Base-by-base conservation (phyloP, 345 rosid genomes). In the Salix arbutifolia region DNA sequence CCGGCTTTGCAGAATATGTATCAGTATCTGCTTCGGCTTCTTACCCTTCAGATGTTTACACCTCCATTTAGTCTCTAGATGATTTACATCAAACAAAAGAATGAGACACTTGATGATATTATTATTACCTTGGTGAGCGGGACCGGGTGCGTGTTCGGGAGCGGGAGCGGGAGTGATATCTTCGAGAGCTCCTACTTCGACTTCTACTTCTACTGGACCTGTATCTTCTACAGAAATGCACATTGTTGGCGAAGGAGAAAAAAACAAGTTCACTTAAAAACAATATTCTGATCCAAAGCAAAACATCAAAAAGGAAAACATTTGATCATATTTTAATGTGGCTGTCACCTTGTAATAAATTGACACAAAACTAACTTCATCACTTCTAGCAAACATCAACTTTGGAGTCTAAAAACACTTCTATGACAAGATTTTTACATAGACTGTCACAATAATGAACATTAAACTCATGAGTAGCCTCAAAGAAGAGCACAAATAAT, bases 21-120 rank as follows among this genome's bases (percentile, higher is more conserved):
- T 79, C 86, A 91, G 78, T 90, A 84, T 85, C 89, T 94, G 53
- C 95, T 85, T 30, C 87, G 82, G 87, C 94, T 89, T 79, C 91
- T 86, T 71, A 85, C 86, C 89, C 98, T 40, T 92, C 88, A 79
- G 70, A 73, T n/a, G 31, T 65, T 65, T 50, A 56, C 4, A 18
- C 21, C 64, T 42, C n/a, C 10, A 35, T 21, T 33, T 73, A 81
- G 86, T 50, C 42, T 44, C 28, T 61, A 8, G 25, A 37, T 8
- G 26, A 28, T 50, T 18, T 14, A 44, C 4, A 65, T 50, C 62
- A 72, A 33, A 25, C 44, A 50, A 65, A 40, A 67, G 1, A 12
- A 38, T 28, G 52, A 16, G 72, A 65, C 65, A 71, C 3, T 69
- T 16, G 58, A 65, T 30, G 58, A 65, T 30, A 56, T 14, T 21